Percentiles rank a stretch among this genome's conserved stretches.
Evolutionary conservation across 2,329 filamentous ascomycete species (phyloP).

Genomic region (Amauroascus niger): DNA sequence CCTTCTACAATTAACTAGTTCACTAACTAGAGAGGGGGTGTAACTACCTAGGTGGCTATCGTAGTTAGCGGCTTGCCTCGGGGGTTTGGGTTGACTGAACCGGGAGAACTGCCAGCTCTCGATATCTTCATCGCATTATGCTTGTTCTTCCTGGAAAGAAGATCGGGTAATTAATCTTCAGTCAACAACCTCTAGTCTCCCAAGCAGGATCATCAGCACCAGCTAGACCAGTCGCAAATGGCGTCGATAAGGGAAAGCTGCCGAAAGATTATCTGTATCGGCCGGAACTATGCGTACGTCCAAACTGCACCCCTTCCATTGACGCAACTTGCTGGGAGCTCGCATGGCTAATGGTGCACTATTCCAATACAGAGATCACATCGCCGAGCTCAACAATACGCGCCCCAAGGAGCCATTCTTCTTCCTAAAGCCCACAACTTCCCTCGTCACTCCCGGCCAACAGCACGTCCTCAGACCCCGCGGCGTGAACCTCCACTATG

Average conservation of each 20-base stretch:
- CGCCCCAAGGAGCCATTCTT: slow-evolving; percentile 95
- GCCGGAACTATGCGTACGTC: slow-evolving; percentile 85
- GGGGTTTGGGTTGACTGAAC: too few species aligned
- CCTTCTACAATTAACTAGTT: too few species aligned
- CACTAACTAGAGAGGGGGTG: too few species aligned
- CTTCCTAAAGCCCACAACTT: slow-evolving; percentile 90
- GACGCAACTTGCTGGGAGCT: not conserved
- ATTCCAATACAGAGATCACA: slow-evolving; percentile 61
- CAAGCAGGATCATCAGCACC: too few species aligned
- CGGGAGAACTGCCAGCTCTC: too few species aligned
- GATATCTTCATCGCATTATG: too few species aligned
- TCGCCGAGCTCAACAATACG: slow-evolving; percentile 78
- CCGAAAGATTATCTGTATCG: slow-evolving; percentile 81
- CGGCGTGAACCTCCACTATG: slow-evolving; percentile 82
- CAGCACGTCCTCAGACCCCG: slow-evolving; percentile 73
- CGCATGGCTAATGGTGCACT: not conserved
- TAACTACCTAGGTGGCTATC: too few species aligned
- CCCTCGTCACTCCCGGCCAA: slow-evolving; percentile 67
- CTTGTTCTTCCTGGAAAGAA: too few species aligned
- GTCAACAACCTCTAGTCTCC: not conserved
- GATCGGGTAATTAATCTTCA: too few species aligned
- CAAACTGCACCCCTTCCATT: not conserved
- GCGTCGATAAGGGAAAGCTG: slow-evolving; percentile 44
- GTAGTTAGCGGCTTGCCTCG: too few species aligned
- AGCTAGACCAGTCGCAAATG: slow-evolving; percentile 17